Evolutionary conservation across 2,329 filamentous ascomycete species (phyloP).

Genomic region (Fusarium nygamai): DNA sequence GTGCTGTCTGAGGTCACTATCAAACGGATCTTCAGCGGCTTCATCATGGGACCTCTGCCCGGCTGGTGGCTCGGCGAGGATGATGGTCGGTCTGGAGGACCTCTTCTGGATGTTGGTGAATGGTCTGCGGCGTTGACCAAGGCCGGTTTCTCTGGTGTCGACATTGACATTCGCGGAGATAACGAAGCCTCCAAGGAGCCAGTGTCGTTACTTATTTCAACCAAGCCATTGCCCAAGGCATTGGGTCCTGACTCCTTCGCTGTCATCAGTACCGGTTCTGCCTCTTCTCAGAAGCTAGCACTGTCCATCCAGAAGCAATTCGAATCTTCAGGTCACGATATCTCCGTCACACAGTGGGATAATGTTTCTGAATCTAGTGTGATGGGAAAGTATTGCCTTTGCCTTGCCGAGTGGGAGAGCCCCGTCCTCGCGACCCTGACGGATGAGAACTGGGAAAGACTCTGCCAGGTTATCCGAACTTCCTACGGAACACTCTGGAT

Average conservation of each 20-base stretch:
- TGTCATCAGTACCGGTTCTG: not conserved
- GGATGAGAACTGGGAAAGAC: not conserved
- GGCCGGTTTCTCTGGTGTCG: not conserved
- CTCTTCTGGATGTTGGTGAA: not conserved
- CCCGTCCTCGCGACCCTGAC: not conserved
- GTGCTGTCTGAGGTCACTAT: not conserved
- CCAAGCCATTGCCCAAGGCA: not conserved
- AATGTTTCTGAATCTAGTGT: not conserved
- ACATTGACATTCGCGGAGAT: not conserved
- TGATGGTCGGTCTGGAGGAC: not conserved
- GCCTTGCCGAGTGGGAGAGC: not conserved
- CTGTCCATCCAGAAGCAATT: not conserved
- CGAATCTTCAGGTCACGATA: not conserved
- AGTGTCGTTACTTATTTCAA: not conserved
- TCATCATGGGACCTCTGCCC: not conserved
- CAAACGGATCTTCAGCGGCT: not conserved
- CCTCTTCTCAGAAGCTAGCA: not conserved
- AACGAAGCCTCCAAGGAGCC: not conserved
- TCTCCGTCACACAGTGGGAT: not conserved
- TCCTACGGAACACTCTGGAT: not conserved
- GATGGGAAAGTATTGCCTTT: not conserved
- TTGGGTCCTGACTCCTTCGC: not conserved
- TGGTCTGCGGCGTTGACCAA: not conserved
- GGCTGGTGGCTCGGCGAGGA: conserved; percentile 5
- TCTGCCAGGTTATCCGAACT: not conserved